Evolutionary conservation across 2,329 filamentous ascomycete genomes (phyloP).

Genomic region (Clarireedia homoeocarpa): DNA sequence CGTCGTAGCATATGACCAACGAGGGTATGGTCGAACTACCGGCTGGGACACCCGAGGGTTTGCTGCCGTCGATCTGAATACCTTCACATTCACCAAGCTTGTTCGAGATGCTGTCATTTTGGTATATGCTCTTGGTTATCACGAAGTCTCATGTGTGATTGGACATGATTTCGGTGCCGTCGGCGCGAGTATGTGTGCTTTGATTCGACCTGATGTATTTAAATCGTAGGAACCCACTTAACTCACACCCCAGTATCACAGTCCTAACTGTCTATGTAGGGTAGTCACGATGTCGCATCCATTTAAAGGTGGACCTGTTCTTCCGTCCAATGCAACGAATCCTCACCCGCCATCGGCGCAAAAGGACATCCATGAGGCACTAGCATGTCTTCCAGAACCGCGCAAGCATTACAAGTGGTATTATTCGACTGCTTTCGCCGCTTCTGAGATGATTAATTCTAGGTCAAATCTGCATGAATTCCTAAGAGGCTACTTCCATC

Average conservation of each 20-base stretch:
- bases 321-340: slow-evolving; percentile 23
- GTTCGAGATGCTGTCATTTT: slow-evolving; percentile 55
- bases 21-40: slow-evolving; percentile 59
- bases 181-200: slow-evolving; percentile 47
- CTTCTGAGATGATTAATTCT: slow-evolving; percentile 39
- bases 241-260: not conserved
- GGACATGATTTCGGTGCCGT: slow-evolving; percentile 63
- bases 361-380: slow-evolving; percentile 45
- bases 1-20: slow-evolving; percentile 59
- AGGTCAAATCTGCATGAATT: slow-evolving; percentile 49
- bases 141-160: slow-evolving; percentile 48
- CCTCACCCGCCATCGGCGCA: slow-evolving; percentile 16
- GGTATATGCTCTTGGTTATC: slow-evolving; percentile 53
- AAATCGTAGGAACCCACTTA: slow-evolving; percentile 31
- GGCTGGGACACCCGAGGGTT: slow-evolving; percentile 47
- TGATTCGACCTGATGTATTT: slow-evolving; percentile 59
- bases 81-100: slow-evolving; percentile 49
- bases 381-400: slow-evolving; percentile 46
- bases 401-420: slow-evolving; percentile 66
- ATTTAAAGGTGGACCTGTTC: slow-evolving; percentile 38
- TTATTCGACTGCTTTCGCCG: slow-evolving; percentile 43
- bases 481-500: slow-evolving; percentile 58
- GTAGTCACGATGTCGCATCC: slow-evolving; percentile 59
- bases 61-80: slow-evolving; percentile 44
- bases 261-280: slow-evolving; percentile 9